A percentile compares a stretch with the other conserved stretches of the same genome.
Evolutionary conservation across 805 yeast genomes (phyloP).

Genomic region (Metschnikowia lachancei): DNA sequence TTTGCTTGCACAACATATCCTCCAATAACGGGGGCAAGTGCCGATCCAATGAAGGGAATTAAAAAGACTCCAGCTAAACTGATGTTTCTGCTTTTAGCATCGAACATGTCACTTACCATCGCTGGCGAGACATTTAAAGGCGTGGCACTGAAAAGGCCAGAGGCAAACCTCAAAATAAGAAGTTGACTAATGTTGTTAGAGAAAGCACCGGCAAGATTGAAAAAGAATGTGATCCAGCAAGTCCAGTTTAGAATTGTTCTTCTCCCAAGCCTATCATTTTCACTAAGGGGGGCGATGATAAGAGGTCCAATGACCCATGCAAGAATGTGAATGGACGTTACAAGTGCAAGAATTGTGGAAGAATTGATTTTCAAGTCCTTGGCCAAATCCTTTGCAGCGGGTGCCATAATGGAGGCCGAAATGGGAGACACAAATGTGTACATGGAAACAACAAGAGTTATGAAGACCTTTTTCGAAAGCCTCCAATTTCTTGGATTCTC

Average conservation of each 20-base stretch:
- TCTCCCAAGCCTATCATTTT: constrained; percentile 37
- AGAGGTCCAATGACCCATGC: constrained; percentile 44
- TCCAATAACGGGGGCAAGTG: constrained; percentile 38
- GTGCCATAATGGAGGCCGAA: constrained; percentile 41
- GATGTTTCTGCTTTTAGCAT: constrained; percentile 30
- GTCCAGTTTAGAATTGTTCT: constrained; percentile 32
- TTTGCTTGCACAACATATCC: constrained; percentile 33
- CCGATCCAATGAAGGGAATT: constrained; percentile 40
- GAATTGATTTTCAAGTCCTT: constrained; percentile 30
- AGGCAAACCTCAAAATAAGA: constrained; percentile 33
- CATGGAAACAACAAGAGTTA: constrained; percentile 30
- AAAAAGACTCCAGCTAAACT: constrained; percentile 39
- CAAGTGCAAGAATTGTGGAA: constrained; percentile 26
- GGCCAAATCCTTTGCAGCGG: constrained; percentile 32
- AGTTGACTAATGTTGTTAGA: constrained; percentile 33
- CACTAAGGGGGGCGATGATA: constrained; percentile 39
- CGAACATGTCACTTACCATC: constrained; percentile 36
- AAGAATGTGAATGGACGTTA: constrained; percentile 36
- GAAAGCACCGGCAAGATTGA: constrained; percentile 39
- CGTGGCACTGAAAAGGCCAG: constrained; percentile 40
- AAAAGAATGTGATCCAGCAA: constrained; percentile 34
- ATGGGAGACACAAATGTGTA: constrained; percentile 41
- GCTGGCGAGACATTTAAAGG: constrained; percentile 42
- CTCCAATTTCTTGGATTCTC: constrained; percentile 39
- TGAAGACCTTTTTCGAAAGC: constrained; percentile 20